Evolutionary conservation across 2,329 filamentous ascomycete genomes (phyloP).

Genomic region (Xylariaceae sp.): DNA sequence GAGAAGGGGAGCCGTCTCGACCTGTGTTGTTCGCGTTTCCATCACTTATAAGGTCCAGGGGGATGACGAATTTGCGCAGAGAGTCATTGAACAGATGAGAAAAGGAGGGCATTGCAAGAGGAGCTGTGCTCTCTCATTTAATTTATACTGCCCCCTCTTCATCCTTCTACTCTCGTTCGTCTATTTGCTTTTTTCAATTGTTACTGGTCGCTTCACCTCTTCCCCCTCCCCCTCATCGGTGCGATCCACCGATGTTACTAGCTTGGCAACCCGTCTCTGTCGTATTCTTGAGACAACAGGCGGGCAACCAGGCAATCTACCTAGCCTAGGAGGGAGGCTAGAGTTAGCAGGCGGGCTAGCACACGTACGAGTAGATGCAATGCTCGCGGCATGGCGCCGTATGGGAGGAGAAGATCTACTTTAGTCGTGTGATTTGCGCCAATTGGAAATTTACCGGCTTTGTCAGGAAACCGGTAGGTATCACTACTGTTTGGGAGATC

Average conservation of each 20-base stretch:
- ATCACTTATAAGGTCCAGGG: constrained; percentile 4
- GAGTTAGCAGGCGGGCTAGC: too few relatives aligned
- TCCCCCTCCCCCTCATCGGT: background rate
- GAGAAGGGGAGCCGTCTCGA: constrained; percentile 28
- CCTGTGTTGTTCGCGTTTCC: constrained; percentile 11
- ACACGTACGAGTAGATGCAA: background rate
- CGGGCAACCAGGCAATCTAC: too few relatives aligned
- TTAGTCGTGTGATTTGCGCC: background rate
- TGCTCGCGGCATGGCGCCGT: background rate
- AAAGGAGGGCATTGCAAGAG: background rate
- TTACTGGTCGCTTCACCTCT: background rate
- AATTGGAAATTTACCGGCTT: background rate
- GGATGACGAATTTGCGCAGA: background rate
- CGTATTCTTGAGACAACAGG: background rate
- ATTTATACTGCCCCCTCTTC: background rate
- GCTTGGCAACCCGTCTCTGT: background rate
- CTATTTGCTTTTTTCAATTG: background rate
- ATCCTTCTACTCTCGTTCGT: background rate
- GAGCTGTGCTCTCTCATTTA: background rate
- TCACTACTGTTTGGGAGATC: too few relatives aligned
- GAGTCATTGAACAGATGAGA: background rate
- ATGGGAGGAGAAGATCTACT: too few relatives aligned
- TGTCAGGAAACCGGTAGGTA: background rate
- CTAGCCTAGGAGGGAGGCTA: too few relatives aligned
- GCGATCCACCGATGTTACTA: background rate